These are phyloP conservation scores for Dimocarpus longan DNA, from an alignment of 345 rosid species.

Conservation along the genomic window DNA sequence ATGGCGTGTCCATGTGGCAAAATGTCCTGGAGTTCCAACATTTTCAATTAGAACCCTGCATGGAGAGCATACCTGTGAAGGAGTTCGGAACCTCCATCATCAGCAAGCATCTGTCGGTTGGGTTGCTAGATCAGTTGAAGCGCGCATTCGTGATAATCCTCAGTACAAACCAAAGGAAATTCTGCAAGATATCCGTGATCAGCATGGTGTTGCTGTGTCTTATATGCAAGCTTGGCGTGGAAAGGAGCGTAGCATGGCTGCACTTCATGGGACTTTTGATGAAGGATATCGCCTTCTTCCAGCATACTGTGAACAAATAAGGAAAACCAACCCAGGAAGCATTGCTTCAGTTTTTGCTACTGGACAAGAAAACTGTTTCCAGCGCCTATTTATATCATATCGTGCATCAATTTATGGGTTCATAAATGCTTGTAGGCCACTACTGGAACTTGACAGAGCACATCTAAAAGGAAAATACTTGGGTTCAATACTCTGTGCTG, in stretches of 20 bases:
- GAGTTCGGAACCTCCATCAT: slow-evolving; percentile 87
- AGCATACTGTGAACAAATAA: slow-evolving; percentile 85
- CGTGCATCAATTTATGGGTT: slow-evolving; percentile 94
- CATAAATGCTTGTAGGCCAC: slow-evolving; percentile 90
- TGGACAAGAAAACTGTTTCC: slow-evolving; percentile 92
- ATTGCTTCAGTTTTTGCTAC: slow-evolving; percentile 84
- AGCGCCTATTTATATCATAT: slow-evolving; percentile 84
- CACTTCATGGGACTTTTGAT: slow-evolving; percentile 97
- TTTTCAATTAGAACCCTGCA: slow-evolving; percentile 89
- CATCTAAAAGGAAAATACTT: slow-evolving; percentile 93
- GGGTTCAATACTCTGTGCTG: slow-evolving; percentile 87
- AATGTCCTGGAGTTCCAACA: slow-evolving; percentile 90
- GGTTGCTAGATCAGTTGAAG: slow-evolving; percentile 99
- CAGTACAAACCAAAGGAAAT: slow-evolving; percentile 96
- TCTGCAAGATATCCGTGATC: slow-evolving; percentile 89
- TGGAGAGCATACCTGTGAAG: slow-evolving; percentile 94
- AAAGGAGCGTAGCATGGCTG: slow-evolving; percentile 99
- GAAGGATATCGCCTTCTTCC: slow-evolving; percentile 96
- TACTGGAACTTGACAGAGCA: slow-evolving; percentile 87
- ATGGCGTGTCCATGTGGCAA: slow-evolving; percentile 98
- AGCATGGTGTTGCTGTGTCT: slow-evolving; percentile 98
- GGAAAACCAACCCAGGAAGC: slow-evolving; percentile 84
- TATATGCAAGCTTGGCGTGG: slow-evolving; percentile 99
- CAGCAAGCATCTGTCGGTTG: slow-evolving; percentile 99
- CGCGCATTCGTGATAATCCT: slow-evolving; percentile 91